Percentiles rank a stretch among this genome's conserved stretches.
These are phyloP conservation scores for Phytophthora syringae DNA, from an alignment of 352 stramenopile genomes.

Conservation along the genomic window DNA sequence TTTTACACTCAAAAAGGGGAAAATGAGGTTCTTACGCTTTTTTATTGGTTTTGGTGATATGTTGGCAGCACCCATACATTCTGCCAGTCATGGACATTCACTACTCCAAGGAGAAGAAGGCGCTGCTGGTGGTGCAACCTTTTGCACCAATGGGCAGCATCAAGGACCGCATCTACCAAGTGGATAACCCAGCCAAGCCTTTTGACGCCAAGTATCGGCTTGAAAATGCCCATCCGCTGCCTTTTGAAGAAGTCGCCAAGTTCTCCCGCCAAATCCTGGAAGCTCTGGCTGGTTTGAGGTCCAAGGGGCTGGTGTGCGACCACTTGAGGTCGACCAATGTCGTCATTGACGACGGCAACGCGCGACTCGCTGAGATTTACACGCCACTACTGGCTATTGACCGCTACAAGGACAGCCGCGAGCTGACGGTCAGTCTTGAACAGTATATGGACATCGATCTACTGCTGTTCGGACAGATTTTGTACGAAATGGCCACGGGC, in stretches of 20 bases:
- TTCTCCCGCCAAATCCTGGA: constrained; percentile 70
- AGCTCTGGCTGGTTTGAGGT: constrained; percentile 55
- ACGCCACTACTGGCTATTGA: constrained; percentile 68
- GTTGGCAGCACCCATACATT: constrained; percentile 79
- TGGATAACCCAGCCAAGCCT: constrained; percentile 40
- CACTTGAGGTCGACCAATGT: constrained; percentile 73
- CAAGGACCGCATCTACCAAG: constrained; percentile 69
- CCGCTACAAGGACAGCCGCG: constrained; percentile 54
- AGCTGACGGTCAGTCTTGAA: constrained; percentile 68
- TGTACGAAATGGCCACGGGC: constrained; percentile 84
- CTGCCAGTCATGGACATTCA: constrained; percentile 71
- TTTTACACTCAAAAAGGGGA: constrained; percentile 2
- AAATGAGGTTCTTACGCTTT: background rate
- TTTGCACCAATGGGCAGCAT: constrained; percentile 61
- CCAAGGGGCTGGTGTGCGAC: constrained; percentile 74
- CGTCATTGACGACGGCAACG: constrained; percentile 65
- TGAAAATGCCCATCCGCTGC: constrained; percentile 44
- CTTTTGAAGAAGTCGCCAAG: constrained; percentile 55
- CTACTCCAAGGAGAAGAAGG: constrained; percentile 73
- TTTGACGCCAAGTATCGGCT: constrained; percentile 68
- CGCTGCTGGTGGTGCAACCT: constrained; percentile 70
- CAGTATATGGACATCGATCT: constrained; percentile 72
- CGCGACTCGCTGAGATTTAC: constrained; percentile 68
- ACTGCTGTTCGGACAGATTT: constrained; percentile 69
- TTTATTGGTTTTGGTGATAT: constrained; percentile 1